A percentile compares a stretch with the other conserved stretches of the same genome.
Evolutionary conservation across 164 flowering plant genomes (phyloP).

Genomic region (Cinnamomum chago): DNA sequence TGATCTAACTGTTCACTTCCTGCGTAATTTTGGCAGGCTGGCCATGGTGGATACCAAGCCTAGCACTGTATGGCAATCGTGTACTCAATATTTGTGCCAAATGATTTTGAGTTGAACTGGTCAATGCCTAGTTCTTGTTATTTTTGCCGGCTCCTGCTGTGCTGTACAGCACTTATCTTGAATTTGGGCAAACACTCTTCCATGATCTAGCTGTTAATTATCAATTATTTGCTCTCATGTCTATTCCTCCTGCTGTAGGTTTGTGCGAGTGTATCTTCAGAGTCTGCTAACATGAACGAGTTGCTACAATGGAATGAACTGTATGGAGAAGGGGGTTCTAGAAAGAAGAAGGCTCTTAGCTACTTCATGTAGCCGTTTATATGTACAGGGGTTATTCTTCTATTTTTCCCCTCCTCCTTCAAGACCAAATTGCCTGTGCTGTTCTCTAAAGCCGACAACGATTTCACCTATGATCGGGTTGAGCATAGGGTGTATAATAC

Average conservation of each 20-base stretch:
- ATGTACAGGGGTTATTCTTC: slow-evolving; percentile 10
- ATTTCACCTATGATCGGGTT: neutral
- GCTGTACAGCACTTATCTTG: no score
- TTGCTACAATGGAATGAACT: slow-evolving; percentile 89
- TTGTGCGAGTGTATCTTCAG: slow-evolving; percentile 94
- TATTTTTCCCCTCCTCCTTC: neutral
- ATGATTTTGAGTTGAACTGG: no score
- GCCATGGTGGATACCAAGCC: no score
- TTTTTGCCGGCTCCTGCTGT: no score
- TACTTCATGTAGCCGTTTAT: slow-evolving; percentile 70
- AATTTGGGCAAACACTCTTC: no score
- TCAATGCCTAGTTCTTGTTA: no score
- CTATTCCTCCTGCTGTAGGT: slow-evolving; percentile 37
- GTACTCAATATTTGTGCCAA: no score
- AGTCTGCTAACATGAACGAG: slow-evolving; percentile 82
- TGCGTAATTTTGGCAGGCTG: no score
- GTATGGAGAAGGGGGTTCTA: slow-evolving; percentile 90
- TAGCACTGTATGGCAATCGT: no score
- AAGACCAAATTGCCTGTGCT: neutral
- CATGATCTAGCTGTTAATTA: no score
- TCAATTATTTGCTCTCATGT: neutral
- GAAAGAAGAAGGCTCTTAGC: slow-evolving; percentile 72
- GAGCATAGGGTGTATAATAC: slow-evolving; percentile 11
- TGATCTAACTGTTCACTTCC: no score
- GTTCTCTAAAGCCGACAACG: neutral